A percentile compares a stretch with the other conserved stretches of the same genome.
Conservation (phyloP, 2,329 filamentous ascomycete species). For the Alternaria triticina region DNA sequence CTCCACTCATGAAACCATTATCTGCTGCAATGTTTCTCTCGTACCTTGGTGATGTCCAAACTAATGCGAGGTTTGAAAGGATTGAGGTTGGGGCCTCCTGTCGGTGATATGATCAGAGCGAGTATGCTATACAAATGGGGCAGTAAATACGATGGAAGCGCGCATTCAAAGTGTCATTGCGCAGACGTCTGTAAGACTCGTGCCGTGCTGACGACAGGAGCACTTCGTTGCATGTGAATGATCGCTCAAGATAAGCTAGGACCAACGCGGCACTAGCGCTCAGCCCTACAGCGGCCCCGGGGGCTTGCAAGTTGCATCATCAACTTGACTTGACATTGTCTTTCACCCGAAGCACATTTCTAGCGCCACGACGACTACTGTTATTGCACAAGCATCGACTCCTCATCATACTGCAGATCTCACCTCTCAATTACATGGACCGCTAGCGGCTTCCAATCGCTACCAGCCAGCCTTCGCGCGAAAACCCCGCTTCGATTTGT, state of each 20-base stretch:
- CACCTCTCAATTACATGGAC: background rate
- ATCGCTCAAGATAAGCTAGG: background rate
- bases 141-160: background rate
- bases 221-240: background rate
- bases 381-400: background rate
- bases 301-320: slow-evolving; percentile 16
- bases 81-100: background rate
- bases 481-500: background rate
- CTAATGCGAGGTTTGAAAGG: background rate
- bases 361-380: background rate
- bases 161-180: background rate
- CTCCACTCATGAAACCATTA: background rate
- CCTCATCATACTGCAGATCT: background rate
- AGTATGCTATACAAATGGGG: background rate
- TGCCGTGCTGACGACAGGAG: background rate
- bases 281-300: slow-evolving; percentile 11
- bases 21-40: background rate
- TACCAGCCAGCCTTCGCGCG: background rate
- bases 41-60: background rate
- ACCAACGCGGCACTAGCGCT: slow-evolving; percentile 1
- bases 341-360: background rate
- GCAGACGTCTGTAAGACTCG: background rate
- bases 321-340: slow-evolving; percentile 3
- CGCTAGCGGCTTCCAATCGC: background rate
- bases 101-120: background rate